Conservation (phyloP, 2,329 filamentous ascomycete genomes). For the Phialemonium atrogriseum region DNA sequence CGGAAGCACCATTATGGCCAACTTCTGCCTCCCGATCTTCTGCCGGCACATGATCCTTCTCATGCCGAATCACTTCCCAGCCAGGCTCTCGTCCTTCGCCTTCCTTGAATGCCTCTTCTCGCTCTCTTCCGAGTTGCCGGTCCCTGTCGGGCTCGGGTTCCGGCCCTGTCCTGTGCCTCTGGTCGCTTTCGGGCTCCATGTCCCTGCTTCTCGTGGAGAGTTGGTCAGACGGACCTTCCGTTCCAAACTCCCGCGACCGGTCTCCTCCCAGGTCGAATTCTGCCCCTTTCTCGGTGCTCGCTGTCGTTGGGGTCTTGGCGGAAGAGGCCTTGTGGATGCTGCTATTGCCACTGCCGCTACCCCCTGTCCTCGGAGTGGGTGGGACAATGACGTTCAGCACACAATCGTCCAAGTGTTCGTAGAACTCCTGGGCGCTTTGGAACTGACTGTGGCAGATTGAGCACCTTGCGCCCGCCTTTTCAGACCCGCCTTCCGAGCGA, state of each 20-base stretch:
- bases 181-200: not conserved
- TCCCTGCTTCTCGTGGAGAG: not conserved
- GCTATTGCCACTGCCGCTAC: conserved; percentile 11
- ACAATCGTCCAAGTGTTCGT: conserved; percentile 79
- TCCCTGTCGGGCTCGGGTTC: too few relatives aligned
- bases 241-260: not conserved
- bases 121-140: too few relatives aligned
- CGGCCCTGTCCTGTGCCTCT: not conserved
- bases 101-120: too few relatives aligned
- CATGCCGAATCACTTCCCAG: too few relatives aligned
- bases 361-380: conserved; percentile 23
- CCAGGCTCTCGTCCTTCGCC: too few relatives aligned
- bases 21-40: not conserved
- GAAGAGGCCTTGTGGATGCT: conserved; percentile 16
- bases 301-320: conserved; percentile 17
- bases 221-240: not conserved
- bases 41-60: not conserved
- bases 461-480: conserved; percentile 65
- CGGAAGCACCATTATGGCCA: not conserved
- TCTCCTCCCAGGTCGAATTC: conserved; percentile 8
- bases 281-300: conserved; percentile 16
- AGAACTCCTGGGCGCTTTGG: conserved; percentile 86
- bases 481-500: conserved; percentile 8
- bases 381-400: conserved; percentile 52
- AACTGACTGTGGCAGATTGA: conserved; percentile 81